phyloP scores from a whole-genome alignment of 805 yeast genomes.

The Metschnikowia lachancei region DNA sequence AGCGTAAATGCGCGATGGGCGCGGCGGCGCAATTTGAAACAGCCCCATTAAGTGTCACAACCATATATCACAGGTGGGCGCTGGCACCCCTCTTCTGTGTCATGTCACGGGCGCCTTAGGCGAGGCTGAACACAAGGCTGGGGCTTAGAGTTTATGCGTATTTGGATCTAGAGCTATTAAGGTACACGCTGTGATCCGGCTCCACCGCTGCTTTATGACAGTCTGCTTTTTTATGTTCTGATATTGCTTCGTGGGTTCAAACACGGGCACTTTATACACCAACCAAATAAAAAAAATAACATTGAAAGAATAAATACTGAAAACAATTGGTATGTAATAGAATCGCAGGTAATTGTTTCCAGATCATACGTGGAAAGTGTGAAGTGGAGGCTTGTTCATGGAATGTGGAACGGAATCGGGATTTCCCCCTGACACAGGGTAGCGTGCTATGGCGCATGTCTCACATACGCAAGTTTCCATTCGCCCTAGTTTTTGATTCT shows the following conservation, averaged over 20 bases:
- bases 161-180: not conserved
- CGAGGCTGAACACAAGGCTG: not conserved
- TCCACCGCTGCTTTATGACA: no score
- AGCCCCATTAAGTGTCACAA: not conserved
- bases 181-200: not conserved
- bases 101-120: slow-evolving; percentile 4
- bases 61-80: slow-evolving; percentile 4
- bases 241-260: no score
- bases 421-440: not conserved
- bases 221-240: no score
- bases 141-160: slow-evolving; percentile 1
- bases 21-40: slow-evolving; percentile 2
- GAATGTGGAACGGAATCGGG: not conserved
- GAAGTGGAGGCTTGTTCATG: not conserved
- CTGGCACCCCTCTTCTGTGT: slow-evolving; percentile 2
- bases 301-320: no score
- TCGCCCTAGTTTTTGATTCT: not conserved
- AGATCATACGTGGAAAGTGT: not conserved
- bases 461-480: not conserved
- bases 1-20: slow-evolving; percentile 5
- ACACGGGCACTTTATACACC: no score
- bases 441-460: not conserved
- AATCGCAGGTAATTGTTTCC: no score
- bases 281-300: no score
- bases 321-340: no score